Percentiles rank a stretch among this genome's conserved stretches.
Conservation (phyloP, 345 rosid genomes). For the Citrus hindsii region DNA sequence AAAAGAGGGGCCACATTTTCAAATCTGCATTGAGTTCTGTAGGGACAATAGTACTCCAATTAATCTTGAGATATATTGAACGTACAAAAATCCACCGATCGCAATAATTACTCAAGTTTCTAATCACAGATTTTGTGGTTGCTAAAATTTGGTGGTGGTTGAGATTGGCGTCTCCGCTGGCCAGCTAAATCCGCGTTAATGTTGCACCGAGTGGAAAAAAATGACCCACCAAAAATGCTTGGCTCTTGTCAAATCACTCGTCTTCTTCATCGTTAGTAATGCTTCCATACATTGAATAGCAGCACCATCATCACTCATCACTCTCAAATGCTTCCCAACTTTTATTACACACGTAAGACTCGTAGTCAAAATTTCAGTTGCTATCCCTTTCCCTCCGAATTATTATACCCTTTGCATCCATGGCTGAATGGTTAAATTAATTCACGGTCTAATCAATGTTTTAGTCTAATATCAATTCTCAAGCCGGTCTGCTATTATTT, state of each 20-base stretch:
- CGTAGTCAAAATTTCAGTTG: not conserved
- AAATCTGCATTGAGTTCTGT: too few species aligned
- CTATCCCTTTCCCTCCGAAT: too few species aligned
- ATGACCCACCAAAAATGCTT: conserved; percentile 8
- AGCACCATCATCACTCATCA: conserved; percentile 16
- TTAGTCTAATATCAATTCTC: too few species aligned
- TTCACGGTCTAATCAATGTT: too few species aligned
- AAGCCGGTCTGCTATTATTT: too few species aligned
- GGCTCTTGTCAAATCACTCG: not conserved
- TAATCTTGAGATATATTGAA: not conserved
- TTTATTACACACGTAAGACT: not conserved
- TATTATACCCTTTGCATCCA: too few species aligned
- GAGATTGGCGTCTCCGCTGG: conserved; percentile 1
- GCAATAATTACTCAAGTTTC: conserved; percentile 5
- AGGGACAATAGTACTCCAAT: too few species aligned
- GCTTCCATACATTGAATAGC: conserved; percentile 23
- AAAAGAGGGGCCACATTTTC: too few species aligned
- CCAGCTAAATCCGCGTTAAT: not conserved
- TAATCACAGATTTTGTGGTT: conserved; percentile 18
- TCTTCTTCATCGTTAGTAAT: conserved; percentile 1
- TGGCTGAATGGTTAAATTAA: too few species aligned
- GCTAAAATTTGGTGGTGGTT: conserved; percentile 14
- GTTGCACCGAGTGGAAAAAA: conserved; percentile 15
- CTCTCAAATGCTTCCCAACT: conserved; percentile 11
- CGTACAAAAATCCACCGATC: conserved; percentile 4